A percentile compares a stretch with the other conserved stretches of the same genome.
These are phyloP conservation scores for Saturnispora ahearnii DNA, from an alignment of 805 yeast genomes.

Conservation along the genomic window DNA sequence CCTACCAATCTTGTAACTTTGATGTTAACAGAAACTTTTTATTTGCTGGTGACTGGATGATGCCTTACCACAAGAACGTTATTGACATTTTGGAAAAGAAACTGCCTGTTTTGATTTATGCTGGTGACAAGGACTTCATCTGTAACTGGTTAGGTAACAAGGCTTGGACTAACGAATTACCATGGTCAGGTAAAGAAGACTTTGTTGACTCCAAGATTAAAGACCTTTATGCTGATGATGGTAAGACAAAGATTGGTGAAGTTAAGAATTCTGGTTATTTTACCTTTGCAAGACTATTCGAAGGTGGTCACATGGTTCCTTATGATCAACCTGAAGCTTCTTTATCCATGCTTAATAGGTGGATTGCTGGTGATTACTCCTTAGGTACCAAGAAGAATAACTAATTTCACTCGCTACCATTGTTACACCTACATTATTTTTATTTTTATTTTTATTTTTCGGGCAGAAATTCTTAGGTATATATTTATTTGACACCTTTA, in stretches of 20 bases:
- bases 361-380: constrained; percentile 54
- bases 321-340: constrained; percentile 74
- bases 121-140: constrained; percentile 91
- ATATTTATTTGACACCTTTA: neutral
- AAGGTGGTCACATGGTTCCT: constrained; percentile 93
- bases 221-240: constrained; percentile 25
- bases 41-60: constrained; percentile 57
- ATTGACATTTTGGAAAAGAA: constrained; percentile 53
- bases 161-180: constrained; percentile 66
- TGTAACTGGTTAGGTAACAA: constrained; percentile 91
- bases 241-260: constrained; percentile 48
- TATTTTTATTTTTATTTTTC: neutral
- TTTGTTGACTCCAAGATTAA: constrained; percentile 22
- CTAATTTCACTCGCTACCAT: neutral
- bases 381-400: constrained; percentile 19
- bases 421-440: neutral
- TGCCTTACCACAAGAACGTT: constrained; percentile 52
- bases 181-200: constrained; percentile 44
- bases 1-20: constrained; percentile 43
- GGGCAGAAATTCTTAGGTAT: neutral
- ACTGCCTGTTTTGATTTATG: constrained; percentile 76
- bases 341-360: constrained; percentile 60
- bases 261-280: constrained; percentile 63
- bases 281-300: constrained; percentile 67
- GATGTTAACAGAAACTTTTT: constrained; percentile 41